Evolutionary conservation across 2,329 filamentous ascomycete species (phyloP), one percentile per base, ranked within the genome.

Genomic region (Colletotrichum coccodes): DNA sequence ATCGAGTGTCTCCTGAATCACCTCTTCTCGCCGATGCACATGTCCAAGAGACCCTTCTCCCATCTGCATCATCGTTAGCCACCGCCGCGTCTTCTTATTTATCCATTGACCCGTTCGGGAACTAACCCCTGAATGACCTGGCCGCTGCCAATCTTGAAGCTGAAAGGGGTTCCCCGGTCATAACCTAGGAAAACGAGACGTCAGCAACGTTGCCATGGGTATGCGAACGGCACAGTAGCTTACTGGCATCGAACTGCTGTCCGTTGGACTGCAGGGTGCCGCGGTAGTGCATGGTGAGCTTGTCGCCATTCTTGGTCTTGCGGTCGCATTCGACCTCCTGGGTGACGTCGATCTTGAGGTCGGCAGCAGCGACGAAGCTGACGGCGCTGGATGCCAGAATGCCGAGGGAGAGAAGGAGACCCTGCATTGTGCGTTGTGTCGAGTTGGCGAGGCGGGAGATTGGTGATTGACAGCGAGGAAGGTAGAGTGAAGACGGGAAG

Each of bases 21-120:
- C 86, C 87, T 89, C 86, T 95, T 95, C 86, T 98, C 95, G 71
- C 96, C 95, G 74, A 97, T 92, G 82, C 96, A 98, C 95, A 98
- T 98, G 77, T 93, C 93, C 61, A 96, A 75, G 44, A 98, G 87
- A 57, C 95, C 95, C 78, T 97, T 82, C 75, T 98, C 95, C 95
- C 95, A 98, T 77, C 91, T 93, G 71, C 50, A 62, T 28, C 30
- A 44, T 71, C 21, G 74, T 75, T 73, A 75, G 72, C 47, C 66
- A 46, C 40, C 8, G 5, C 4, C 9, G 30, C 28, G 14, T 23
- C 1, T 34, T 9, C 26, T 21, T 36, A 44, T 32, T 42, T 16
- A 40, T 60, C 14, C 32, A 44, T 30, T 30, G 40, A 32, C 6
- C n/a, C 1, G 44, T 14, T 26, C 40, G 52, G 30, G 9, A 26